Evolutionary conservation across 345 rosid species (phyloP).

Genomic region (Aquilaria sinensis): DNA sequence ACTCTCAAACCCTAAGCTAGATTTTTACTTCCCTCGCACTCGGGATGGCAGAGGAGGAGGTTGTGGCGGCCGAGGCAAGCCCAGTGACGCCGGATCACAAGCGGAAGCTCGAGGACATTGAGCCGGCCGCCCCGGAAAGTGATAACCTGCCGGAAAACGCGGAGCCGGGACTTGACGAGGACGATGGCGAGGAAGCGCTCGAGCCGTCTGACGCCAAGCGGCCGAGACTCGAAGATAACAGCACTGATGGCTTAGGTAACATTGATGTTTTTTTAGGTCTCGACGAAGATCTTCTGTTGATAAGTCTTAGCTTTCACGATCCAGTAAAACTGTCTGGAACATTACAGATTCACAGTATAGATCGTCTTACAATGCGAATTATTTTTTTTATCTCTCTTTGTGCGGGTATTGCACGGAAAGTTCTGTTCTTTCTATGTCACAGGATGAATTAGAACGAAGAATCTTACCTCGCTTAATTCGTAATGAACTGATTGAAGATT

Average conservation of each 20-base stretch:
- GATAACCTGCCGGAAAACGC: conserved; percentile 1
- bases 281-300: not conserved
- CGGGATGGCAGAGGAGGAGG: conserved; percentile 63
- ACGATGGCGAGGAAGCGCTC: conserved; percentile 14
- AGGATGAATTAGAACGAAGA: too few relatives aligned
- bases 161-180: conserved; percentile 15
- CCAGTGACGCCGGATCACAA: conserved; percentile 49
- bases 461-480: too few relatives aligned
- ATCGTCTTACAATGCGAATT: too few relatives aligned
- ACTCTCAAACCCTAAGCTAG: conserved; percentile 14
- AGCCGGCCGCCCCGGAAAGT: conserved; percentile 25
- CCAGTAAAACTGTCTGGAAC: not conserved
- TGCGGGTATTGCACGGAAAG: not conserved
- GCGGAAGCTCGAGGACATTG: conserved; percentile 62
- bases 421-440: too few relatives aligned
- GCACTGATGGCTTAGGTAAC: conserved; percentile 42
- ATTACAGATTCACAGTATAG: too few relatives aligned
- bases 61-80: conserved; percentile 23
- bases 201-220: conserved; percentile 50
- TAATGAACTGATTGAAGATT: not conserved
- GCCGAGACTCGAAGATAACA: conserved; percentile 35
- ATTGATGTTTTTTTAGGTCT: not conserved
- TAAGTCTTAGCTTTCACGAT: not conserved
- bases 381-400: not conserved
- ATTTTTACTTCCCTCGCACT: not conserved